Evolutionary conservation across 2,329 filamentous ascomycete species (phyloP), one percentile per base, ranked within the genome.

Genomic region (Xylariaceae sp.): DNA sequence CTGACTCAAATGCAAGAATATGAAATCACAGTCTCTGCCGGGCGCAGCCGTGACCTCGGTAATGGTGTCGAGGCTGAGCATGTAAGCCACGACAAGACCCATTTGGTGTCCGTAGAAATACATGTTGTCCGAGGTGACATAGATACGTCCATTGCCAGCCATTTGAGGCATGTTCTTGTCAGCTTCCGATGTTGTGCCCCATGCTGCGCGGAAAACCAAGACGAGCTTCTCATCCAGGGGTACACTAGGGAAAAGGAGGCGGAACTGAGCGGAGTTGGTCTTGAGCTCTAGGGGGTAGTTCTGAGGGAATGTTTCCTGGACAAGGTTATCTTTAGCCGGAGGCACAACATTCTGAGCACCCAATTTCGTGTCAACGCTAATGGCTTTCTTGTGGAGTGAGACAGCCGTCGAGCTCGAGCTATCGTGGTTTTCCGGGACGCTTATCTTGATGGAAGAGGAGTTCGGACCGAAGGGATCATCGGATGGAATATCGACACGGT

Each of bases 81-180:
- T 84, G 54, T 92, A 93, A 1, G 93, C 89, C 42, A 96, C 81
- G 0, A 97, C 88, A 4, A 99, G 81, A 4, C 94, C 94, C 72
- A 97, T 86, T 70, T 97, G 90, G 70, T 97, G 89, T 68, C 92
- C 95, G 75, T 97, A 99, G 71, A 99, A 97, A 74, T 96, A 97
- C 72, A 99, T 86, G 64, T 92, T 89, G 62, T 88, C 86, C 0
- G 88, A 82, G 0, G 93, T 97, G 61, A 96, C 87, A 72, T 95
- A 99, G 23, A 96, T 86, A 56, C 94, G 85, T 0, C 94, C 83
- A 57, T 82, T 82, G 15, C 82, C 82, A 18, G 79, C 75, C 66
- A 97, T 90, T 62, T 70, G 73, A 13, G 76, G 75, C 56, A 71
- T 73, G 2, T 74, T 73, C 6, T 77, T 75, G n/a, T 74, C 71